These are phyloP conservation scores for Aspergillus haitiensis DNA, from an alignment of 495 filamentous ascomycete species.

Conservation along the genomic window DNA sequence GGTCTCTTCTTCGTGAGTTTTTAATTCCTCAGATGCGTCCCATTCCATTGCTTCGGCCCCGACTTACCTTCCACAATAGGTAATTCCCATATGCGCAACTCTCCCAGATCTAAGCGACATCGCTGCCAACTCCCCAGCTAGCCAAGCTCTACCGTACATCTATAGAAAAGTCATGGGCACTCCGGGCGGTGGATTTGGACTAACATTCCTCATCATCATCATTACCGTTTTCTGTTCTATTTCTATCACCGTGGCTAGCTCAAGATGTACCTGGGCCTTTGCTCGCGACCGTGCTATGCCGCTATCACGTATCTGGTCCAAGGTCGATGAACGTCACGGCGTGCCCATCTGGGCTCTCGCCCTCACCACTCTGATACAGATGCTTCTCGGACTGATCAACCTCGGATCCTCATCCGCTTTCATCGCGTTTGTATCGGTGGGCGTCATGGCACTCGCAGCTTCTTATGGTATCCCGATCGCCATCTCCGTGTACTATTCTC, in stretches of 20 bases:
- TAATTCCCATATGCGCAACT: constrained; percentile 45
- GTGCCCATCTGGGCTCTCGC: constrained; percentile 42
- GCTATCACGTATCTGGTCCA: constrained; percentile 33
- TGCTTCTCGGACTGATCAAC: constrained; percentile 60
- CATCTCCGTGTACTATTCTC: constrained; percentile 48
- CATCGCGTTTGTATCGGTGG: constrained; percentile 64
- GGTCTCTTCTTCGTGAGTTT: constrained; percentile 23
- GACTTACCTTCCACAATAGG: constrained; percentile 12
- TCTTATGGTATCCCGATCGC: constrained; percentile 60
- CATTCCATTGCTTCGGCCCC: background rate
- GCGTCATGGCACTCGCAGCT: constrained; percentile 58
- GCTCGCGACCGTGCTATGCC: constrained; percentile 56
- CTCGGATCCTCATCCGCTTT: constrained; percentile 61
- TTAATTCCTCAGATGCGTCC: background rate
- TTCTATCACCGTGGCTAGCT: constrained; percentile 61
- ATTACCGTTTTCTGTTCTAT: constrained; percentile 64
- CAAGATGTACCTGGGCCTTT: constrained; percentile 61
- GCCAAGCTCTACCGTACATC: constrained; percentile 51
- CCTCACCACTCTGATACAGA: constrained; percentile 41
- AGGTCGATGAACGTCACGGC: constrained; percentile 23
- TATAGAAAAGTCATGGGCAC: constrained; percentile 48
- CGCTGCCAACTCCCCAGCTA: constrained; percentile 33
- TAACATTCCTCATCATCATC: constrained; percentile 56
- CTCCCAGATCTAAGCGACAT: constrained; percentile 49
- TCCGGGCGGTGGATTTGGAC: constrained; percentile 48